Evolutionary conservation across 2,329 filamentous ascomycete species (phyloP), one percentile per base, ranked within the genome.

Genomic region (Periconia sp.): DNA sequence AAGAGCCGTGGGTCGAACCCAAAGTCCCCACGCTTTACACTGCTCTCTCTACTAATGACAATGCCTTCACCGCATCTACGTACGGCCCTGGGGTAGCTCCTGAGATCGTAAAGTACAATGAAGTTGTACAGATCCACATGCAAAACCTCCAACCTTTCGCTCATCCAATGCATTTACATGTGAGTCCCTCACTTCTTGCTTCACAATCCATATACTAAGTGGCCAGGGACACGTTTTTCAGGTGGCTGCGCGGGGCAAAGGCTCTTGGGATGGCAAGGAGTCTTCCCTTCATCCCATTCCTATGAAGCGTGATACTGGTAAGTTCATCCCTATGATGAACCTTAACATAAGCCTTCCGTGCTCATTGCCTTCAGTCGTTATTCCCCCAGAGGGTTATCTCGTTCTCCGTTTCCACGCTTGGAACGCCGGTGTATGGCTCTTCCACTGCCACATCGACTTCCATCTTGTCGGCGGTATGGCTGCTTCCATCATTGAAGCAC

Each of bases 21-120:
- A 87, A 88, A 61, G 88, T 94, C 0, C 90, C 90, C 0, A 83
- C 86, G 0, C 77, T 95, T 0, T 94, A 89, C 73, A 89, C 86
- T 0, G 89, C 80, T 1, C 73, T 94, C 11, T 82, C 81, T 5
- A 79, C 81, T 28, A 71, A 73, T 11, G 61, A 71, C 3, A 50
- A 78, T 13, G 80, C 83, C 11, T 76, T 74, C 2, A 71, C 73
- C 3, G 75, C 75, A 31, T 63, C 65, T 0, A 68, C 66, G 4
- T 73, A 78, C 40, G 80, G 80, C 16, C 65, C 74, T n/a, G 78
- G 81, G 52, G 71, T 72, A 6, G 69, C 72, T 18, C 72, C 77
- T 1, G 78, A 65, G 59, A 54, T 73, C 43, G 61, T 69, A 33
- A 58, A 59, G 39, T 50, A 54, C 24, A 66, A 65, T 52, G 51